Evolutionary conservation across 2,329 filamentous ascomycete species (phyloP).

Genomic region (Clarireedia hainanense): DNA sequence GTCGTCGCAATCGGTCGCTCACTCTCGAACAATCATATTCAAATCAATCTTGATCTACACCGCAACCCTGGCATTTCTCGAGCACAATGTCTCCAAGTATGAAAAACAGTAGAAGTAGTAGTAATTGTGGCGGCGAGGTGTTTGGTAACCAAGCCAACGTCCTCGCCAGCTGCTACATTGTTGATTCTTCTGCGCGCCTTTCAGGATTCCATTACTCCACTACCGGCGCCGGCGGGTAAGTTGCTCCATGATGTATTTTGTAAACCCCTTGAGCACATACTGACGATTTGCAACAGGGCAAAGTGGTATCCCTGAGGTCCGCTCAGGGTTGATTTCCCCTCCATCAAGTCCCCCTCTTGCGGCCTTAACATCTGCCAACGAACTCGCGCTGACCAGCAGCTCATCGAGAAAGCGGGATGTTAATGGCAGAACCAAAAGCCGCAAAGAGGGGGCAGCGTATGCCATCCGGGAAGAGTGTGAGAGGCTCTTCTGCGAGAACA

Average conservation of each 20-base stretch:
- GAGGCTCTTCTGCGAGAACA: constrained; percentile 98
- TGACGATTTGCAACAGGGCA: constrained; percentile 47
- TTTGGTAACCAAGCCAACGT: constrained; percentile 56
- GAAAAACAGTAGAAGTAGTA: constrained; percentile 47
- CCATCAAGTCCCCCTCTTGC: constrained; percentile 85
- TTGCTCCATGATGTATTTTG: constrained; percentile 1
- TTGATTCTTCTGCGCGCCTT: constrained; percentile 64
- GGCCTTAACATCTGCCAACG: constrained; percentile 60
- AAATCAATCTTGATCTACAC: constrained; percentile 4
- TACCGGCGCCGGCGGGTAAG: constrained; percentile 73
- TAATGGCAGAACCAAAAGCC: constrained; percentile 32
- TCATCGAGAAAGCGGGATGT: constrained; percentile 26
- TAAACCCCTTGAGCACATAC: constrained; percentile 7
- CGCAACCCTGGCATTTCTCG: constrained; percentile 28
- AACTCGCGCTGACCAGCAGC: constrained; percentile 55
- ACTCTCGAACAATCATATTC: too few species aligned
- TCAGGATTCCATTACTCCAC: constrained; percentile 92
- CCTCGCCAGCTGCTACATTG: constrained; percentile 86
- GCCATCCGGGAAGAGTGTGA: constrained; percentile 99
- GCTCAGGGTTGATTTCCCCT: constrained; percentile 57
- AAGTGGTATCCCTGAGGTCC: constrained; percentile 95
- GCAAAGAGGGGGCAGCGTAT: constrained; percentile 87
- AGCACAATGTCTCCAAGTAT: constrained; percentile 28
- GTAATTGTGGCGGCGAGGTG: constrained; percentile 61
- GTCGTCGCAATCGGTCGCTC: too few species aligned